Evolutionary conservation across 306 rosid genomes (phyloP), one percentile per base, ranked within the genome.

Genomic region (Clitoria ternatea): DNA sequence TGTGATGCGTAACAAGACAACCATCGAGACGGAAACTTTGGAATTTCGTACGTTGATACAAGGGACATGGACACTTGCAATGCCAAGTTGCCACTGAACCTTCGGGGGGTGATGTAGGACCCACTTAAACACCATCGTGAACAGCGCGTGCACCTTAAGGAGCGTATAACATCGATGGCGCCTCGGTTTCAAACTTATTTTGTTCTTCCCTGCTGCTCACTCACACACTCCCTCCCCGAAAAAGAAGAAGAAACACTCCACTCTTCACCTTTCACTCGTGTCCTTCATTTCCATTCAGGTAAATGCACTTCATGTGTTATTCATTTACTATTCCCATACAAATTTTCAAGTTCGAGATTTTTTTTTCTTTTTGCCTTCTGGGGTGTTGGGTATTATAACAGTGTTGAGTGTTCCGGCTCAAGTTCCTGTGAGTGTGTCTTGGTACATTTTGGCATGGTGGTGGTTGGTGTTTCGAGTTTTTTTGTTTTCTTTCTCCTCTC

Each of bases 101-200:
- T 11, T 5, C n/a, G 7, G 11, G 20, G 7, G 11, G 4, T 8
- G 40, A 0, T 0, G 27, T 24, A 33, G 72, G 67, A 7, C 55
- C 65, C 72, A 22, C 22, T 10, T 5, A 26, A 53, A 29, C 12
- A 5, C 12, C 57, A n/a, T 66, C 66, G 67, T 54, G 39, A 6
- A 0, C n/a, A 13, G 47, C 61, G 80, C 76, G 76, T 74, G 43
- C 14, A 14, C 4, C 0, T 3, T 7, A 9, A 65, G 35, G 74
- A 61, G 75, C 73, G 72, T 61, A 6, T 57, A 60, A 32, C 55
- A 24, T 33, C 69, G 39, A 61, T 49, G 52, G 60, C 69, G 75
- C 54, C 83, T 23, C 22, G 35, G 18, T 69, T 44, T 26, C 45
- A 17, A 72, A 61, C 50, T 9, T 43, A 69, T 32, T 18, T 27